These are phyloP conservation scores for Wickerhamomyces bovis DNA, from an alignment of 805 yeast genomes.

Conservation along the genomic window DNA sequence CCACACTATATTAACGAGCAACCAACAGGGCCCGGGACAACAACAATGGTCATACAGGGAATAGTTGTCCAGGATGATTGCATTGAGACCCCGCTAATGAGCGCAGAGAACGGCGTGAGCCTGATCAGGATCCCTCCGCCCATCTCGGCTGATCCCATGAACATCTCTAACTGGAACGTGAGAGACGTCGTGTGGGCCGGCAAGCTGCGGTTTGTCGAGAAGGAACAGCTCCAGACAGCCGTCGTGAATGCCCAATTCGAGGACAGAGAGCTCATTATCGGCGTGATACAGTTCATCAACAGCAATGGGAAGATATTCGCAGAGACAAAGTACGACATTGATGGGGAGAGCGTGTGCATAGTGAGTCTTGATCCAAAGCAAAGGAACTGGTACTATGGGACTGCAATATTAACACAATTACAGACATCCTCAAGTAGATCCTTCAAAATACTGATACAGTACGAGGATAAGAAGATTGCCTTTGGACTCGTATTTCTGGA, in stretches of 20 bases:
- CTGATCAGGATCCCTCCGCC: slow-evolving; percentile 13
- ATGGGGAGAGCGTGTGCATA: slow-evolving; percentile 25
- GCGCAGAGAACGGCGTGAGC: background rate
- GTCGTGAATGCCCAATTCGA: background rate
- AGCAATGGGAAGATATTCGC: slow-evolving; percentile 30
- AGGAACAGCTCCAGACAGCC: slow-evolving; percentile 9
- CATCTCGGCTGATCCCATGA: slow-evolving; percentile 1
- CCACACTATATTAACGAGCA: background rate
- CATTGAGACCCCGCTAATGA: background rate
- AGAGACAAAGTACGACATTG: slow-evolving; percentile 25
- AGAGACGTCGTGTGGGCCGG: slow-evolving; percentile 32
- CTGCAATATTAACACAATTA: background rate
- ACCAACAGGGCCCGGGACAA: too few relatives aligned
- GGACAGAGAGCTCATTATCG: background rate
- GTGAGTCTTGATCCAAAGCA: slow-evolving; percentile 18
- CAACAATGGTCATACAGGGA: background rate
- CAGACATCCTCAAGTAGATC: slow-evolving; percentile 19
- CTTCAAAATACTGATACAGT: slow-evolving; percentile 31
- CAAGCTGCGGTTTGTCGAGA: slow-evolving; percentile 24
- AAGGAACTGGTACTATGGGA: background rate
- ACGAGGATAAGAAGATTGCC: slow-evolving; percentile 28
- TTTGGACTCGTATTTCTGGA: slow-evolving; percentile 37
- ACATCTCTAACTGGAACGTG: slow-evolving; percentile 26
- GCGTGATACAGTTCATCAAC: slow-evolving; percentile 8
- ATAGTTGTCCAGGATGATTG: background rate